Percentiles rank a stretch among this genome's conserved stretches.
phyloP scores from a whole-genome alignment of 108 stramenopile genomes.

The Phaeodactylum tricornutum region DNA sequence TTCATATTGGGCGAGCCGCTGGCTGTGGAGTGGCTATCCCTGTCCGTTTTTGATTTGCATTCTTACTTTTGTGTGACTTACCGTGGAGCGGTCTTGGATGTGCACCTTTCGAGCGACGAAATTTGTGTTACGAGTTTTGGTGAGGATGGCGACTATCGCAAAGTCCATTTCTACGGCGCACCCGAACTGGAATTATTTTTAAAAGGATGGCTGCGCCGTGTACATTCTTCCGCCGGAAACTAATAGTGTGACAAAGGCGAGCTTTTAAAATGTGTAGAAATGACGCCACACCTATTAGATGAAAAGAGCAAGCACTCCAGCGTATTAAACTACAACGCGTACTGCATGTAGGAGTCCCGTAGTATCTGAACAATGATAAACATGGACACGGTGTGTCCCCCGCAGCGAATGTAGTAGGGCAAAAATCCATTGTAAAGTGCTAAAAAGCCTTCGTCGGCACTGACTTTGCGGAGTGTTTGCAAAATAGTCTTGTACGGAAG shows the following conservation, averaged over 20 bases:
- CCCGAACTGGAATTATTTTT: constrained; percentile 65
- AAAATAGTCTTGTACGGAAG: constrained; percentile 78
- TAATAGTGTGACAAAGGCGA: too few relatives aligned
- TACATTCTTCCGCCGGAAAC: background rate
- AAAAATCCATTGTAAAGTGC: constrained; percentile 62
- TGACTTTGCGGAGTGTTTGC: constrained; percentile 65
- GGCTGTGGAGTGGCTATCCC: constrained; percentile 53
- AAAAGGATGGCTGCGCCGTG: constrained; percentile 28
- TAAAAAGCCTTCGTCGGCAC: constrained; percentile 65
- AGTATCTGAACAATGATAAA: constrained; percentile 81
- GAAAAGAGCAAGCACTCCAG: too few relatives aligned
- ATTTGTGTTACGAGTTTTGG: constrained; percentile 42
- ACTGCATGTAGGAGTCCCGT: constrained; percentile 55
- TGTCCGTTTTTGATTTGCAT: constrained; percentile 64
- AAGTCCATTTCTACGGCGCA: constrained; percentile 55
- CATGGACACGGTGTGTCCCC: constrained; percentile 93
- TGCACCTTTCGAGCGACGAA: constrained; percentile 37
- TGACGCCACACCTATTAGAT: too few relatives aligned
- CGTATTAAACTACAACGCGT: too few relatives aligned
- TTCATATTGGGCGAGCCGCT: constrained; percentile 14
- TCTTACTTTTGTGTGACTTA: constrained; percentile 48
- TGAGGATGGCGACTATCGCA: constrained; percentile 31
- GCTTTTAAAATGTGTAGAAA: too few relatives aligned
- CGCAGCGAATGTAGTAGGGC: constrained; percentile 92
- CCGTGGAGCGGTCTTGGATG: constrained; percentile 34